Evolutionary conservation across 1,284 basidiomycete species (phyloP).

Genomic region (Heterobasidion parviporum): DNA sequence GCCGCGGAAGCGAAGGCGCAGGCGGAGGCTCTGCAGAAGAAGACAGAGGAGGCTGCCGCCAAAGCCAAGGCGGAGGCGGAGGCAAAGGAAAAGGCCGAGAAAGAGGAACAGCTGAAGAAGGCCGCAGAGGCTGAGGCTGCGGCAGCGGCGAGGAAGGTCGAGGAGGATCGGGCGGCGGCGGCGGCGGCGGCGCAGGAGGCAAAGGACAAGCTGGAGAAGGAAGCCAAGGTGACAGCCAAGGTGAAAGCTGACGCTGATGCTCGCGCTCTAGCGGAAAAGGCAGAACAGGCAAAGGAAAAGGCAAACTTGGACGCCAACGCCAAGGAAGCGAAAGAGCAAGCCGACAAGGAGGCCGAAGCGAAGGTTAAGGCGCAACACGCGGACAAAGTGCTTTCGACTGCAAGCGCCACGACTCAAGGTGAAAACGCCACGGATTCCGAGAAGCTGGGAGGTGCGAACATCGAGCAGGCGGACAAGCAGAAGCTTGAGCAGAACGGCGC

Average conservation of each 20-base stretch:
- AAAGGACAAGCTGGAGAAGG: neutral
- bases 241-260: neutral
- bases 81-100: slow-evolving; percentile 6
- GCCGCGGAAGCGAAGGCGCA: slow-evolving; percentile 1
- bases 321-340: neutral
- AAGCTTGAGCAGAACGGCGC: too few species aligned
- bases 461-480: neutral
- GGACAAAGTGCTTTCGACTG: neutral
- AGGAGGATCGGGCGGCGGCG: neutral
- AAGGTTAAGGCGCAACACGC: neutral
- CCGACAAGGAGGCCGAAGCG: neutral
- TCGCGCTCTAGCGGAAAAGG: neutral
- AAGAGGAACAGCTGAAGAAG: neutral
- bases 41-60: neutral
- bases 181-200: neutral
- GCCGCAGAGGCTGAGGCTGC: neutral
- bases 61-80: slow-evolving; percentile 9
- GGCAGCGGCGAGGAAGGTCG: slow-evolving; percentile 1
- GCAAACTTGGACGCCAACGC: neutral
- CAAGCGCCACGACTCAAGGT: neutral
- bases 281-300: slow-evolving; percentile 1
- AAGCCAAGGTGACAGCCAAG: slow-evolving; percentile 2
- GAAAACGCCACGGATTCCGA: neutral
- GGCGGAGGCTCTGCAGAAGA: slow-evolving; percentile 1
- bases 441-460: neutral